Evolutionary conservation across 2,329 filamentous ascomycete genomes (phyloP).

Genomic region (Geoglossum cookeanum): DNA sequence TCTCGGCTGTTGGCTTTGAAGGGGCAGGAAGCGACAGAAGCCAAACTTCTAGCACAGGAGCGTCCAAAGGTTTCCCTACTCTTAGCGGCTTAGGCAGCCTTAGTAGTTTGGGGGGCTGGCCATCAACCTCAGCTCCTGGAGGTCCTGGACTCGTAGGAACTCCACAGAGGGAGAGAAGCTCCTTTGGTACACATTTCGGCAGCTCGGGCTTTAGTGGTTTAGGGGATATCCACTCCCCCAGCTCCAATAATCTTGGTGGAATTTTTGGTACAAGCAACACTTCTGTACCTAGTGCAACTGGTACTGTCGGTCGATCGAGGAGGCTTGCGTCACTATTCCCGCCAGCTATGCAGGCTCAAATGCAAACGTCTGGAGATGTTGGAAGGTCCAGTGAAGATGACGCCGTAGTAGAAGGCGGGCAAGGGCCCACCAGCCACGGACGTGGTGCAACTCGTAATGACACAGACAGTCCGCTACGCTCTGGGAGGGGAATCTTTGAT

Average conservation of each 20-base stretch:
- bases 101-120: slow-evolving; percentile 18
- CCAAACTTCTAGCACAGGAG: slow-evolving; percentile 75
- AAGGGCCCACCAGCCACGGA: slow-evolving; percentile 20
- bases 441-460: slow-evolving; percentile 21
- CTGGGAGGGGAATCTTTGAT: slow-evolving; percentile 35
- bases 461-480: slow-evolving; percentile 38
- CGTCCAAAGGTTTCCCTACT: slow-evolving; percentile 48
- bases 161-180: slow-evolving; percentile 39
- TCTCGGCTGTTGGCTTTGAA: slow-evolving; percentile 29
- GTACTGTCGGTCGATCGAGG: slow-evolving; percentile 55
- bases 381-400: slow-evolving; percentile 37
- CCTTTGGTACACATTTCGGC: slow-evolving; percentile 31
- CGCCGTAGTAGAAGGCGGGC: slow-evolving; percentile 21
- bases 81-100: slow-evolving; percentile 36
- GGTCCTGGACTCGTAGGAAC: slow-evolving; percentile 59
- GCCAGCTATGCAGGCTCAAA: slow-evolving; percentile 73
- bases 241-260: slow-evolving; percentile 41
- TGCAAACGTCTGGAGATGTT: slow-evolving; percentile 36
- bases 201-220: slow-evolving; percentile 53
- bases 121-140: slow-evolving; percentile 30
- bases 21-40: slow-evolving; percentile 68
- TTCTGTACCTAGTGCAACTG: slow-evolving; percentile 33
- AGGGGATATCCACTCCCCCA: slow-evolving; percentile 59
- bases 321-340: slow-evolving; percentile 81
- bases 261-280: slow-evolving; percentile 43